These are phyloP conservation scores for Trichoderma reesei DNA, from an alignment of 495 filamentous ascomycete genomes.

Conservation along the genomic window DNA sequence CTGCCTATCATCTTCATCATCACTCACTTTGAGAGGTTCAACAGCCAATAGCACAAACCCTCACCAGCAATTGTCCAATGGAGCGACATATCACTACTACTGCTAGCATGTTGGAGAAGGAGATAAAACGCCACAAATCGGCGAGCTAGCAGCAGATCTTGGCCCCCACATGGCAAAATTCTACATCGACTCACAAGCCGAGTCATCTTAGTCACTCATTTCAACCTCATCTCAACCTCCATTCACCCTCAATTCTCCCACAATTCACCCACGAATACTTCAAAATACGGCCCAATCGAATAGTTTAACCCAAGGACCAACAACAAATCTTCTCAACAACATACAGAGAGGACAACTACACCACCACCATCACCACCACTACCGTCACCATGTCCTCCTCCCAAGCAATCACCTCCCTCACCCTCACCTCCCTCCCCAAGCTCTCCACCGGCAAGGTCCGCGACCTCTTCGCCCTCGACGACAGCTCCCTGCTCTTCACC, in stretches of 20 bases:
- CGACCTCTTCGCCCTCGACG: slow-evolving; percentile 69
- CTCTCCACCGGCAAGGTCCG: slow-evolving; percentile 60
- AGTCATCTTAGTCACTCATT: no score
- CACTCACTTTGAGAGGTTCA: no score
- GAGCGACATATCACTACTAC: no score
- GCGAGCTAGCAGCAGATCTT: no score
- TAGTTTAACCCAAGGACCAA: background rate
- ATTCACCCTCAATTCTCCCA: background rate
- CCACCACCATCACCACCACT: background rate
- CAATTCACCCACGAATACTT: background rate
- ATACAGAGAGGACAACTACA: background rate
- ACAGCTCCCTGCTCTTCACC: slow-evolving; percentile 73
- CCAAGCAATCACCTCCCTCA: slow-evolving; percentile 18
- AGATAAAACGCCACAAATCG: no score
- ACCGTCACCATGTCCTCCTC: background rate
- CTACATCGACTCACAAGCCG: no score
- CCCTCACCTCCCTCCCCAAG: slow-evolving; percentile 24
- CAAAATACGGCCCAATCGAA: background rate
- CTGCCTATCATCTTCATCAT: no score
- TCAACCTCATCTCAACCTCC: no score
- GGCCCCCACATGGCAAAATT: no score
- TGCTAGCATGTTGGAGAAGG: no score
- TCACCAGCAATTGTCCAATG: no score
- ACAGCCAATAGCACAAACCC: no score
- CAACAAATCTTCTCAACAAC: background rate